These are phyloP conservation scores for Neonectria magnoliae DNA, from an alignment of 2,329 filamentous ascomycete genomes.

Conservation along the genomic window DNA sequence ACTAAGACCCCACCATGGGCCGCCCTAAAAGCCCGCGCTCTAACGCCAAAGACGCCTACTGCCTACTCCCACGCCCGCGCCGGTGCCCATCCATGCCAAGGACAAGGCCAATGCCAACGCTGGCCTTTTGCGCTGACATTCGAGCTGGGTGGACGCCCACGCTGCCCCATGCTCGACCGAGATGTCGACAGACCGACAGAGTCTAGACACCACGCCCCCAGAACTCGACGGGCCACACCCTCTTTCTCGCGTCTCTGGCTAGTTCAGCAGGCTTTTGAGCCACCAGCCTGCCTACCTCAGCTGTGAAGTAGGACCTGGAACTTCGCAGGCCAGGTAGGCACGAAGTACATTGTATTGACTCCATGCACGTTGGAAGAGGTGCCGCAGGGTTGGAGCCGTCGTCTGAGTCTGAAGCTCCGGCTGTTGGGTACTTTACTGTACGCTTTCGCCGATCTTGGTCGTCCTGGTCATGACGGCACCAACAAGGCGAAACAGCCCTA, in stretches of 20 bases:
- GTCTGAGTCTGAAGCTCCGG: slow-evolving; percentile 1
- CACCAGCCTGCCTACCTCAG: neutral
- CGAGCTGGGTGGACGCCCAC: slow-evolving; percentile 1
- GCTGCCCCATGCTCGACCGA: slow-evolving; percentile 13
- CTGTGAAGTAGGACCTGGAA: neutral
- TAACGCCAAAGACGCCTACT: slow-evolving; percentile 22
- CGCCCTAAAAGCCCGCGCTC: slow-evolving; percentile 28
- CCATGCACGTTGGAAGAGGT: neutral
- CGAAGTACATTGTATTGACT: neutral
- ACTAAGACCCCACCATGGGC: slow-evolving; percentile 22
- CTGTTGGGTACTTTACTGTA: slow-evolving; percentile 6
- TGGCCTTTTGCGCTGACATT: neutral
- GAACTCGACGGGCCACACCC: slow-evolving; percentile 15
- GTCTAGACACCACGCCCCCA: neutral
- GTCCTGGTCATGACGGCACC: slow-evolving; percentile 14
- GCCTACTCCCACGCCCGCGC: slow-evolving; percentile 3
- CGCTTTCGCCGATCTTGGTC: slow-evolving; percentile 17
- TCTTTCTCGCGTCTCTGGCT: slow-evolving; percentile 3
- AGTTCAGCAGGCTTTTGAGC: slow-evolving; percentile 8
- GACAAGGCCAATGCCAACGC: slow-evolving; percentile 21
- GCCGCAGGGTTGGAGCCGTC: neutral
- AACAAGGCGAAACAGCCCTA: slow-evolving; percentile 20
- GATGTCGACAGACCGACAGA: slow-evolving; percentile 5
- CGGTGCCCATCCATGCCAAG: slow-evolving; percentile 16
- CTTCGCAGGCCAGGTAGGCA: neutral